Base-by-base conservation (phyloP, 192 early-diverging fungal species). In the Backusella tuberculispora region DNA sequence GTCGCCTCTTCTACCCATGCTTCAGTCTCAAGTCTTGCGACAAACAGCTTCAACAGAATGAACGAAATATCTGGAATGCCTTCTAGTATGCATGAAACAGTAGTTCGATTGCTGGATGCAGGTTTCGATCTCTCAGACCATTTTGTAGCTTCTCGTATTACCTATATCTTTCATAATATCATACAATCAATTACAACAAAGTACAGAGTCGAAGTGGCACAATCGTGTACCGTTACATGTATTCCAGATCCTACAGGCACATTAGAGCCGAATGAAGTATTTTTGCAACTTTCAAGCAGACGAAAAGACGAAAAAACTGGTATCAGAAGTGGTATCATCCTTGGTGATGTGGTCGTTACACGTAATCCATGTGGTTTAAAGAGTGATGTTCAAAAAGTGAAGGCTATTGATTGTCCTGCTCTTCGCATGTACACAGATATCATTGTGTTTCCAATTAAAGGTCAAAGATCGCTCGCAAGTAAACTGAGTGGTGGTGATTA, bases 401-500 rank as follows among this genome's bases (percentile, higher is more conserved):
- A 65, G 13, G 90, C 90, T 0, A 86, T 90, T 13, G 78, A 90
- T 26, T 81, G 84, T 68, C 77, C 74, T 6, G 78, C 47, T 0
- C 70, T 91, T 34, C 71, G 66, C 15, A 76, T 89, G 65, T 78
- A 90, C 29, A 74, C 76, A 17, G 90, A 95, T 76, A 90, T 95
- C 8, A 80, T 95, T 15, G 91, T 94, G 0, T 95, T 95, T 73
- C 85, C 90, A 17, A 82, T 86, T 48, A 78, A 86, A 48, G 94
- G 94, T 5, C 56, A 84, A 4, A 83, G 92, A 7, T 88, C 88
- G 40, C 77, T 94, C 42, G 90, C 92, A 0, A 92, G 89, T 56
- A 89, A 87, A 86, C 87, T 92, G 56, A 84, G 85, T 74, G 94
- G 94, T 41, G 94, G 94, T 9, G 94, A 95, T 84, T 81, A 94